A percentile compares a stretch with the other conserved stretches of the same genome.
These are phyloP conservation scores for Linderniella brevidens DNA, from an alignment of 257 asterid genomes.

Conservation along the genomic window DNA sequence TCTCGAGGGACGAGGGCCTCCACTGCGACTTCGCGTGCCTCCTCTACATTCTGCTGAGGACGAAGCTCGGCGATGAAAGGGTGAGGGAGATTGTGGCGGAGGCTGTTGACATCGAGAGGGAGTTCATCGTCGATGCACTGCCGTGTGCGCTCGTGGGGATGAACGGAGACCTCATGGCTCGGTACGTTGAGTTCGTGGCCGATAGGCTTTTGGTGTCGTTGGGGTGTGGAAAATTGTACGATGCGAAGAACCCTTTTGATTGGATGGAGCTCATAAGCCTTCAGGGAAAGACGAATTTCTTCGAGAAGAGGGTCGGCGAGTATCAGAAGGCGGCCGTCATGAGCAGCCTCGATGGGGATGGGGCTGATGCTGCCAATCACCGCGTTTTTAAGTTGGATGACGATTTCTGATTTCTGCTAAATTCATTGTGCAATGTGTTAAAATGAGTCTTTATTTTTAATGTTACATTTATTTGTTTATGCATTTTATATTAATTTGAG, in stretches of 20 bases:
- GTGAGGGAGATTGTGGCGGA: slow-evolving; percentile 59
- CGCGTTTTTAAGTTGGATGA: too few species aligned
- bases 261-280: too few species aligned
- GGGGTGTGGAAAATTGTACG: slow-evolving; percentile 40
- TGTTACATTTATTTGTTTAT: too few species aligned
- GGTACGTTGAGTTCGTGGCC: slow-evolving; percentile 56
- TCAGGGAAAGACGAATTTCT: too few species aligned
- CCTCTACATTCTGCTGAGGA: slow-evolving; percentile 42
- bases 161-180: slow-evolving; percentile 55
- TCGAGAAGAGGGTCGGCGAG: too few species aligned
- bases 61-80: slow-evolving; percentile 31
- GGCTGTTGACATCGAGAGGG: slow-evolving; percentile 71
- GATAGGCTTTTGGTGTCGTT: slow-evolving; percentile 56
- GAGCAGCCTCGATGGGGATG: too few species aligned
- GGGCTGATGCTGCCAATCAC: too few species aligned
- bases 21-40: slow-evolving; percentile 88
- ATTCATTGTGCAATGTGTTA: too few species aligned
- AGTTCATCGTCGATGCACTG: slow-evolving; percentile 66
- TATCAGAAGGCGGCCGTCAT: too few species aligned
- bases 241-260: slow-evolving; percentile 59
- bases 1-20: slow-evolving; percentile 78
- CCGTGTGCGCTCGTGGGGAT: slow-evolving; percentile 78
- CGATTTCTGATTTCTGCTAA: too few species aligned
- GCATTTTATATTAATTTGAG: too few species aligned
- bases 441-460: too few species aligned